Percentiles rank a stretch among this genome's conserved stretches.
These are phyloP conservation scores for Fusarium nygamai DNA, from an alignment of 2,329 filamentous ascomycete species.

Conservation along the genomic window DNA sequence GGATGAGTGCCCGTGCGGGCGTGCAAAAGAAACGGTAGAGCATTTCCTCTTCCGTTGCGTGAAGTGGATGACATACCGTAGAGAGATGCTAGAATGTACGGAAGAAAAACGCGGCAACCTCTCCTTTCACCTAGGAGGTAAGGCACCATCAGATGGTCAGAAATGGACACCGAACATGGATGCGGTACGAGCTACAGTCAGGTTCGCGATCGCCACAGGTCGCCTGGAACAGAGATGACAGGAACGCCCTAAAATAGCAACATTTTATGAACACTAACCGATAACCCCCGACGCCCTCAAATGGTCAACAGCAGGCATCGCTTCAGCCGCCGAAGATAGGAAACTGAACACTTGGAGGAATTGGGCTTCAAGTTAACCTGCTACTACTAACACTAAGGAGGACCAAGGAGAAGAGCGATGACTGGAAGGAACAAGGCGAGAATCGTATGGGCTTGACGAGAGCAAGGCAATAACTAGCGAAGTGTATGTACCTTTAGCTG, in stretches of 20 bases:
- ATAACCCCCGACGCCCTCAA: too few species aligned
- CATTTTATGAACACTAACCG: not conserved
- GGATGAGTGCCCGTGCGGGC: not conserved
- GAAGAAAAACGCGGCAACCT: not conserved
- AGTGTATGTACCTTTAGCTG: not conserved
- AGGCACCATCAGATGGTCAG: not conserved
- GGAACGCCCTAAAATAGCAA: too few species aligned
- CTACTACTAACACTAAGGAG: not conserved
- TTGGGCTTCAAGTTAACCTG: not conserved
- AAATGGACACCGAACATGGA: not conserved
- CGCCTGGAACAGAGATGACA: not conserved
- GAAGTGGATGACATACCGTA: not conserved
- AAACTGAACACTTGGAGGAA: not conserved
- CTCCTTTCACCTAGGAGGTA: not conserved
- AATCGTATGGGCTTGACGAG: not conserved
- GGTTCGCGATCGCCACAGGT: not conserved
- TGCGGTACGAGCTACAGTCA: not conserved
- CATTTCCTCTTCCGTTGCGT: slow-evolving; percentile 4
- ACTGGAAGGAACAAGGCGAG: not conserved
- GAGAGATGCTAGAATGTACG: not conserved
- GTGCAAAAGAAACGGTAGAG: not conserved
- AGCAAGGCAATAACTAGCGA: slow-evolving; percentile 11
- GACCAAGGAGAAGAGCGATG: not conserved
- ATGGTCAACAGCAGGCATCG: not conserved
- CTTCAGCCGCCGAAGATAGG: not conserved